A percentile compares a stretch with the other conserved stretches of the same genome.
Evolutionary conservation across 75 land plant genomes (phyloP).

Genomic region (Cryptomeria japonica): DNA sequence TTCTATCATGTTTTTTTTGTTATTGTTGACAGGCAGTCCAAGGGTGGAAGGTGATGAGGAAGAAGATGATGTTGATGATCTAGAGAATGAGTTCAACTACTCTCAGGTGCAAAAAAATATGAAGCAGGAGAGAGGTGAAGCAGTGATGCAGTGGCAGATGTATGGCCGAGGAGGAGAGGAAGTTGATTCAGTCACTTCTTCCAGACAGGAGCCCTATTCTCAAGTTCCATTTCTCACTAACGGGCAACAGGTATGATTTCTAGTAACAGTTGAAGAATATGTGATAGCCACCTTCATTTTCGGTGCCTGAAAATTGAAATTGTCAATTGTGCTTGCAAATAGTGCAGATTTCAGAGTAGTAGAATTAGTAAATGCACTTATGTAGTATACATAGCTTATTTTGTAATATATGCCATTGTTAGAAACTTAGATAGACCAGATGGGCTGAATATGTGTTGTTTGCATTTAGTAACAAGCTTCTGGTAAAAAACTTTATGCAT

Average conservation of each 20-base stretch:
- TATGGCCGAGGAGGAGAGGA: constrained; percentile 37
- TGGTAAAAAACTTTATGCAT: too few species aligned
- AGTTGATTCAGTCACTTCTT: constrained; percentile 43
- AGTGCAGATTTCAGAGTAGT: not conserved
- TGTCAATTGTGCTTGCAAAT: not conserved
- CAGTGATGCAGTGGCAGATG: constrained; percentile 44
- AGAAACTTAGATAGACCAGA: not conserved
- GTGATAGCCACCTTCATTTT: not conserved
- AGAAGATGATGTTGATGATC: constrained; percentile 84
- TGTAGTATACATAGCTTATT: too few species aligned
- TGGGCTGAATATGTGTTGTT: not conserved
- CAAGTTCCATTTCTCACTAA: constrained; percentile 76
- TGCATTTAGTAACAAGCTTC: too few species aligned
- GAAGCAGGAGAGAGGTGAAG: constrained; percentile 32
- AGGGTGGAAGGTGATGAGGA: constrained; percentile 89
- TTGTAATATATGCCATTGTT: not conserved
- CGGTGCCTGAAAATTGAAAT: not conserved
- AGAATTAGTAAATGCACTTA: not conserved
- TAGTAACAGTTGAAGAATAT: not conserved
- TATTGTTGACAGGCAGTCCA: constrained; percentile 62
- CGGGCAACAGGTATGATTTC: constrained; percentile 53
- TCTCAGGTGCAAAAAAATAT: constrained; percentile 14
- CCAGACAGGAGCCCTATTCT: constrained; percentile 52
- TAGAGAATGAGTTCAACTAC: constrained; percentile 79
- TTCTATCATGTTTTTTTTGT: not conserved